phyloP scores from a whole-genome alignment of 2,329 filamentous ascomycete genomes.

The Colletotrichum horii region DNA sequence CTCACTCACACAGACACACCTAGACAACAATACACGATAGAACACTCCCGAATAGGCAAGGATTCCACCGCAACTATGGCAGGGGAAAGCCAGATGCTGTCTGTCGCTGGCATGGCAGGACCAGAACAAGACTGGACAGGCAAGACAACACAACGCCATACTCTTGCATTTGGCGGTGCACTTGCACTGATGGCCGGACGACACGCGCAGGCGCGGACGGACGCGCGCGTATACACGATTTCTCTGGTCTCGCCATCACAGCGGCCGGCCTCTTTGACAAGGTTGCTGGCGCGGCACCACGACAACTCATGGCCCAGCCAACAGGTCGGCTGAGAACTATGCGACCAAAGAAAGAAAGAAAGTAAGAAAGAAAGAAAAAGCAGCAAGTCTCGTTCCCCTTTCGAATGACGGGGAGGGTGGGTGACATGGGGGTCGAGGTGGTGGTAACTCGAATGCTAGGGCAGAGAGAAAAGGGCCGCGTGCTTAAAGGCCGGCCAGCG shows the following conservation, averaged over 20 bases:
- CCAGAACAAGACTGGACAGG: not conserved
- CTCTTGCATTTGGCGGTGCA: not conserved
- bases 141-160: not conserved
- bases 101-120: not conserved
- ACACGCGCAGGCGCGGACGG: not conserved
- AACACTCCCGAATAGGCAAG: not conserved
- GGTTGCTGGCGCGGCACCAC: not conserved
- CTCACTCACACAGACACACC: not conserved
- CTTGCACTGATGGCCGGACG: not conserved
- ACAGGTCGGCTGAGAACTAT: not conserved
- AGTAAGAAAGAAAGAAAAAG: not conserved
- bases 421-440: slow-evolving; percentile 3
- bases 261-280: not conserved
- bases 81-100: not conserved
- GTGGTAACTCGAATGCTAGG: not conserved
- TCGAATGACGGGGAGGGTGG: not conserved
- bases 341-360: not conserved
- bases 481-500: slow-evolving; percentile 11
- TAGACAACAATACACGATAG: not conserved
- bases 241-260: not conserved
- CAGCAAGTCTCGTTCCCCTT: not conserved
- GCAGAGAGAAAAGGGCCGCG: slow-evolving; percentile 7
- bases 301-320: slow-evolving; percentile 13
- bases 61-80: not conserved
- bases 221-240: not conserved